Conservation (phyloP, 2,329 filamentous ascomycete species). For the Aaosphaeria pasadenensis region DNA sequence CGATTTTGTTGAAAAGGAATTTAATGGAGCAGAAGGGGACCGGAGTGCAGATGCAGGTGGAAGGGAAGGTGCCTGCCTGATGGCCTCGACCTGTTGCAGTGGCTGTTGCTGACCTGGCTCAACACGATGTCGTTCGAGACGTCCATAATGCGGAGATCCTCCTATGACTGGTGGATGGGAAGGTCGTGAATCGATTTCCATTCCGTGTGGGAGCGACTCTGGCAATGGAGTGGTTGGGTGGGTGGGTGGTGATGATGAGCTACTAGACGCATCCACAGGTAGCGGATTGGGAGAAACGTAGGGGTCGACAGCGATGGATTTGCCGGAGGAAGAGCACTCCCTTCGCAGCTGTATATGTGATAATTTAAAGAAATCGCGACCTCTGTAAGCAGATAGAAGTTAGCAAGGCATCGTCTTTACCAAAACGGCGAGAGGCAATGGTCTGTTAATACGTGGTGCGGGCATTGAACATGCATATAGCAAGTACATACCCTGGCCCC, state of each 20-base stretch:
- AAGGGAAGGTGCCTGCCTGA: slow-evolving; percentile 10
- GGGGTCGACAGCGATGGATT: slow-evolving; percentile 21
- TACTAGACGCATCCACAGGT: no score
- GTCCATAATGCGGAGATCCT: slow-evolving; percentile 3
- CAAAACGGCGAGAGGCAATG: neutral
- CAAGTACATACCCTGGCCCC: slow-evolving; percentile 5
- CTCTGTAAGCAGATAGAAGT: slow-evolving; percentile 18
- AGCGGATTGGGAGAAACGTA: neutral
- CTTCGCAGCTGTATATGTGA: slow-evolving; percentile 37
- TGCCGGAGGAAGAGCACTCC: slow-evolving; percentile 17
- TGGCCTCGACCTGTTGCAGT: slow-evolving; percentile 16
- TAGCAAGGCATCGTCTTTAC: slow-evolving; percentile 3
- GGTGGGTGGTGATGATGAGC: neutral
- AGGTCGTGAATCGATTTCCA: slow-evolving; percentile 30
- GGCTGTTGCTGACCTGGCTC: slow-evolving; percentile 11
- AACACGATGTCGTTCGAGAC: slow-evolving; percentile 5
- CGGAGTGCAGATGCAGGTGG: slow-evolving; percentile 6
- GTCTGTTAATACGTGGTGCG: slow-evolving; percentile 17
- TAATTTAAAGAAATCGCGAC: slow-evolving; percentile 40
- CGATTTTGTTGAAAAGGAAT: slow-evolving; percentile 13
- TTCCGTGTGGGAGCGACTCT: slow-evolving; percentile 3
- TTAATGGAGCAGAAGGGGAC: slow-evolving; percentile 6
- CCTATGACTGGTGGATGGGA: slow-evolving; percentile 6
- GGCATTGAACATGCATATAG: slow-evolving; percentile 5
- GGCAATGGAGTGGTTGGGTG: neutral